Percentiles rank a stretch among this genome's conserved stretches.
phyloP scores from a whole-genome alignment of 148 eudicot species.

The Rhododendron ovatum region DNA sequence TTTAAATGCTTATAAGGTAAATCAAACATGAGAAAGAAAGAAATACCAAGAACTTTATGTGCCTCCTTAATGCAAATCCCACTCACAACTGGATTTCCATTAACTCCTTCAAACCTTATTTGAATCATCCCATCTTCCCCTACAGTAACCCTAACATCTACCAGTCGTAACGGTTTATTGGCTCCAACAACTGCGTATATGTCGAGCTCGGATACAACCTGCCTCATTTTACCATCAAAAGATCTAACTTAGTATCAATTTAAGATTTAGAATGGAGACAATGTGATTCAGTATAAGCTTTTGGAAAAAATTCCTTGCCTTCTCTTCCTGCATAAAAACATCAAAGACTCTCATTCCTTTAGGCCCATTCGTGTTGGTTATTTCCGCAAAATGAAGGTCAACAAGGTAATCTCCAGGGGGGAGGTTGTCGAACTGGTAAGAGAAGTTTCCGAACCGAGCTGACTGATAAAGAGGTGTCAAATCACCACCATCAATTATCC shows the following conservation, averaged over 20 bases:
- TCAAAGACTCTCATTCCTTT: slow-evolving; percentile 62
- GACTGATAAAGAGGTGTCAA: slow-evolving; percentile 52
- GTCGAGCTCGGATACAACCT: slow-evolving; percentile 65
- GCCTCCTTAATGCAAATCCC: slow-evolving; percentile 64
- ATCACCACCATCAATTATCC: slow-evolving; percentile 47
- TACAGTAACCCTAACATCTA: slow-evolving; percentile 44
- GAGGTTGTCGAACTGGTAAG: slow-evolving; percentile 42
- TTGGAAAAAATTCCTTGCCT: slow-evolving; percentile 30
- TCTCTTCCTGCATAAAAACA: slow-evolving; percentile 59
- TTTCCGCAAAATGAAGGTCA: slow-evolving; percentile 65
- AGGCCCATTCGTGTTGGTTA: slow-evolving; percentile 54
- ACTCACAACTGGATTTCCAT: slow-evolving; percentile 47
- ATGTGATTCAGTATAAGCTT: neutral
- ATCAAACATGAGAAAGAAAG: slow-evolving; percentile 1
- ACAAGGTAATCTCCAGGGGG: slow-evolving; percentile 49
- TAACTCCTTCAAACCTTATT: slow-evolving; percentile 51
- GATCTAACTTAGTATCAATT: neutral
- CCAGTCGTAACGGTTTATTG: slow-evolving; percentile 51
- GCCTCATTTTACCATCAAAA: slow-evolving; percentile 19
- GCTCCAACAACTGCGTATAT: slow-evolving; percentile 64
- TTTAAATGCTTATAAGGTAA: slow-evolving; percentile 2
- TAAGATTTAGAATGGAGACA: neutral
- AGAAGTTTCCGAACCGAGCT: slow-evolving; percentile 52
- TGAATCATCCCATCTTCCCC: slow-evolving; percentile 41
- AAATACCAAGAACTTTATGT: slow-evolving; percentile 48